Conservation (phyloP, 306 rosid genomes). For the Cotoneaster glaucophyllus region DNA sequence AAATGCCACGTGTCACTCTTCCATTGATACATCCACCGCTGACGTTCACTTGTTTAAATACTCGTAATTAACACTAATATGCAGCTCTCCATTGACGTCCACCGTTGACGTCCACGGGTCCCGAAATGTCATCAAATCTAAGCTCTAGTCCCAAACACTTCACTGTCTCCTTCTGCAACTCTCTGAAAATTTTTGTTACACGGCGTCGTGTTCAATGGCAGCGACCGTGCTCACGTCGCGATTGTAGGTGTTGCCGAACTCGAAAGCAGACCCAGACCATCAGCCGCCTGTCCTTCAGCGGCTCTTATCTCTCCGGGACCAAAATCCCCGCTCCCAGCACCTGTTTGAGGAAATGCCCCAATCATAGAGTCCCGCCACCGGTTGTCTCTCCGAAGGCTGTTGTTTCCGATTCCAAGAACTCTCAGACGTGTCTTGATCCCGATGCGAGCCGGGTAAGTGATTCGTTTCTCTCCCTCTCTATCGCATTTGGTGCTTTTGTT, state of each 20-base stretch:
- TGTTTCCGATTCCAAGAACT: constrained; percentile 85
- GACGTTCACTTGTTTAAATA: constrained; percentile 9
- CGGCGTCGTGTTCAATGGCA: constrained; percentile 26
- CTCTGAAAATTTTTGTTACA: not conserved
- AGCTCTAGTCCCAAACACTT: not conserved
- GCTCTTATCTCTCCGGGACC: constrained; percentile 17
- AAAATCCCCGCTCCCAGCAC: constrained; percentile 2
- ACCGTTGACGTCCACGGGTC: no score
- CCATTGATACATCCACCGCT: not conserved
- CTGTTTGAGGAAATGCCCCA: not conserved
- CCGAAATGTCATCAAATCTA: constrained; percentile 12
- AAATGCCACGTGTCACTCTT: not conserved
- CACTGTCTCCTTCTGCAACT: not conserved
- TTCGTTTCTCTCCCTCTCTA: not conserved
- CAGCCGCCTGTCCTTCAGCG: constrained; percentile 12
- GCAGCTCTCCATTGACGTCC: no score
- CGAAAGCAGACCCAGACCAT: not conserved
- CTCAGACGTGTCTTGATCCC: constrained; percentile 95
- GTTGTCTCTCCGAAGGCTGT: constrained; percentile 78
- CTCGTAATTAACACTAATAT: no score
- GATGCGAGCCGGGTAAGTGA: constrained; percentile 84
- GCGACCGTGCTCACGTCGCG: constrained; percentile 9
- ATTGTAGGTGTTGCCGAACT: not conserved
- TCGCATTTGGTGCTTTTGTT: not conserved
- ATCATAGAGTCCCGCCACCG: no score